Percentiles rank a stretch among this genome's conserved stretches.
Conservation (phyloP, 345 rosid species). For the Aquilaria yunnanensis region DNA sequence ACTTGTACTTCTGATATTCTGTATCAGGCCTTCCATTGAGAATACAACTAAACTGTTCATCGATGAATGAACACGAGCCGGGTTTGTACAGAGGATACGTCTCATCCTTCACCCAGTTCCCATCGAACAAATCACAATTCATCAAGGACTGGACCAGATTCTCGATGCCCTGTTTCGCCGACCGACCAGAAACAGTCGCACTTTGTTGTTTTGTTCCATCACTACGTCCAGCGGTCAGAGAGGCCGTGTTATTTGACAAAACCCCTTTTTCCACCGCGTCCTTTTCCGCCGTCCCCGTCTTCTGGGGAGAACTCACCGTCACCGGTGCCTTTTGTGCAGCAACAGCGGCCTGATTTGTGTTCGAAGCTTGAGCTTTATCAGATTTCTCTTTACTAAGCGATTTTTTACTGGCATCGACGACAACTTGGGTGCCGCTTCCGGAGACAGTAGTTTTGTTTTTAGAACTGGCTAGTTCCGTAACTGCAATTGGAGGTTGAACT, state of each 20-base stretch:
- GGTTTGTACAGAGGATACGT: constrained; percentile 92
- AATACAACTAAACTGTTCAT: constrained; percentile 78
- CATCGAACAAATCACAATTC: constrained; percentile 79
- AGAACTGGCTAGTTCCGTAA: constrained; percentile 3
- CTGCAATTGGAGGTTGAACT: not conserved
- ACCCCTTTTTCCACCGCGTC: constrained; percentile 15
- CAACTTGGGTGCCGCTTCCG: constrained; percentile 6
- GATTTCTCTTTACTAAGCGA: not conserved
- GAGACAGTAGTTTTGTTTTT: constrained; percentile 15
- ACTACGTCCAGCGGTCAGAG: constrained; percentile 26
- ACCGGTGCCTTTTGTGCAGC: constrained; percentile 13
- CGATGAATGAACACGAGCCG: constrained; percentile 77
- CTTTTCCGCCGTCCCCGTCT: constrained; percentile 20
- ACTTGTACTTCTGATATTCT: constrained; percentile 61
- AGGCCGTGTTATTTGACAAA: constrained; percentile 34
- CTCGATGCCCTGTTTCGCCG: constrained; percentile 34
- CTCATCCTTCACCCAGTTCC: constrained; percentile 79
- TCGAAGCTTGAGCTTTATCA: constrained; percentile 11
- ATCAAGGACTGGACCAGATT: constrained; percentile 39
- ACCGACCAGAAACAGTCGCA: constrained; percentile 16
- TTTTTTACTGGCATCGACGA: not conserved
- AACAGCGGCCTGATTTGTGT: constrained; percentile 22
- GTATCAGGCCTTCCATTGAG: constrained; percentile 76
- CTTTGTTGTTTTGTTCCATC: constrained; percentile 26
- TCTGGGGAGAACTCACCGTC: constrained; percentile 14